Evolutionary conservation across 202 grass and related monocot species (phyloP), one percentile per base, ranked within the genome.

Genomic region (Musa balbisiana): DNA sequence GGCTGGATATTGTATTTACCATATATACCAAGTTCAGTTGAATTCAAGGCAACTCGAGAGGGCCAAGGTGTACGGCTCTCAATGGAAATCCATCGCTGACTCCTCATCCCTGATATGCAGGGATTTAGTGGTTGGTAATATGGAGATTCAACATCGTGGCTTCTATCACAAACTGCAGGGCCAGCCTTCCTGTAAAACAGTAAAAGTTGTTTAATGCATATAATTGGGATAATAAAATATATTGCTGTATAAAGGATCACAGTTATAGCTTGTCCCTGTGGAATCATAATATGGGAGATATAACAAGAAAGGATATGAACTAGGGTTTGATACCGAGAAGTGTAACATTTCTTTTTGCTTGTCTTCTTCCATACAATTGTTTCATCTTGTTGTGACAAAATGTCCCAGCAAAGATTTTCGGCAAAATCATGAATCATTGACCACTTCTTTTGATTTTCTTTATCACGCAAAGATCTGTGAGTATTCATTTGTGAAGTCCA

Each of bases 371-470:
- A 99, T 65, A 99, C 91, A 85, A 88, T 87, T 74, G 95, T 99
- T 82, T 99, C 95, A 55, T 99, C 95, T 88, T 99, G 95, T 73
- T 99, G 95, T 62, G 95, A 95, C 51, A 95, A 73, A 69, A 99
- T 85, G 83, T 99, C 95, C 95, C 95, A 99, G 82, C 91, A 99
- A 54, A 99, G 83, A 71, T 81, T 84, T 82, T 92, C 84, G 55
- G 87, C 84, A 4, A 88, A 85, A 51, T 87, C 82, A 67, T 73
- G 87, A 86, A 99, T 88, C 19, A 73, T 22, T 59, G 68, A 71
- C 95, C 91, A 99, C 80, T 99, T 99, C 78, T 99, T 99, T 80
- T 92, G 82, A 68, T 99, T 99, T 76, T 99, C 95, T 84, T 95
- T 92, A 78, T 99, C 91, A 59, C 87, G 91, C 53, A 92, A 76